Base-by-base conservation (phyloP, 306 rosid genomes). In the Fagus sylvatica region DNA sequence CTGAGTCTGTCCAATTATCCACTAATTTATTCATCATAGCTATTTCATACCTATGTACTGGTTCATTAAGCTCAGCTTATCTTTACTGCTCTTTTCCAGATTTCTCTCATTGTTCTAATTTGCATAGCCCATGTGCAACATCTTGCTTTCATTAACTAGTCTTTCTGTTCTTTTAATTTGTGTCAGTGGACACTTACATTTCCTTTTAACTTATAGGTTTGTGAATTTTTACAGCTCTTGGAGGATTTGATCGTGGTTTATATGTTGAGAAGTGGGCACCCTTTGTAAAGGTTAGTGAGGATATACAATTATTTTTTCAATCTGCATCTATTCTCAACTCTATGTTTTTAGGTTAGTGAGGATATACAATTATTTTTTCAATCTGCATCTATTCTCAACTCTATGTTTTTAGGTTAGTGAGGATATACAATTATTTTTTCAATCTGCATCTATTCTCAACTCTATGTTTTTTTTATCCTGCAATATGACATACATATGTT, bases 261-360 rank as follows among this genome's bases (percentile, higher is more conserved):
- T 95, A 93, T 84, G 96, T 89, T 19, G 99, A 95, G 90, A 93
- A 93, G 81, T 92, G 99, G 98, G 93, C 98, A 37, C 78, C 90
- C 78, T 82, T 89, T 82, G 79, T 84, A 56, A 89, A 89, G 90
- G 92, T 86, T 30, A 55, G 46, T 5, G 5, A 36, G 33, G 67
- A 11, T 9, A 39, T 34, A 16, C 46, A 12, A 16, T 9, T 11
- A 15, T 1, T 28, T 46, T 69, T 43, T 28, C 1, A 19, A 6
- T 36, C 3, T 37, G 12, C 30, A 64, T 33, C 11, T 64, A 15
- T 36, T 11, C 39, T 64, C 16, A 37, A 64, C 6, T 64, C n/a
- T 22, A 19, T 56, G 19, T 13, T 13, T n/a, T n/a, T n/a, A n/a
- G n/a, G n/a, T n/a, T n/a, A n/a, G n/a, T n/a, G n/a, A n/a, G n/a